Evolutionary conservation across 2,329 filamentous ascomycete species (phyloP), one percentile per base, ranked within the genome.

Genomic region (Arthroderma sp.): DNA sequence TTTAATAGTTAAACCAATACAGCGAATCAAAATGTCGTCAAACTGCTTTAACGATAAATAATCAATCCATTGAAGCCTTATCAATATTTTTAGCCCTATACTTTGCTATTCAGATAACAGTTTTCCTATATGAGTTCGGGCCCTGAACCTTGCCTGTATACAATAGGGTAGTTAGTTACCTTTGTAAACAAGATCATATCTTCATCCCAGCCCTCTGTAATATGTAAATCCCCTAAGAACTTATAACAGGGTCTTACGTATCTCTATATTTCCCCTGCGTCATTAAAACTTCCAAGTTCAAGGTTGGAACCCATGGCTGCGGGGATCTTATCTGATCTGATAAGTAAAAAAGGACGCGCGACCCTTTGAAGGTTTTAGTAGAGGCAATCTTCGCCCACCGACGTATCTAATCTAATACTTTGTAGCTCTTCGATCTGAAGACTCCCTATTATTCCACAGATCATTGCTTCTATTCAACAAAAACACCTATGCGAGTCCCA

Each of bases 251-350:
- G n/a, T n/a, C n/a, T n/a, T n/a, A n/a, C n/a, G n/a, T n/a, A n/a
- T n/a, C n/a, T n/a, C n/a, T n/a, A n/a, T n/a, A n/a, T n/a, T n/a
- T n/a, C 35, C 35, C 15, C 13, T 38, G 35, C 15, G 11, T 38
- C 35, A 38, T n/a, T n/a, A n/a, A n/a, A n/a, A n/a, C n/a, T n/a
- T n/a, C n/a, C n/a, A n/a, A n/a, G n/a, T n/a, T n/a, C n/a, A n/a
- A n/a, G n/a, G n/a, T n/a, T n/a, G n/a, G n/a, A 38, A 13, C 9
- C 35, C 35, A 11, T 13, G 15, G 35, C 13, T 38, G 35, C 23
- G 9, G 41, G 9, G 41, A 47, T 47, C 41, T 47, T 51, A 51
- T 51, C 25, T 51, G 25, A 51, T 51, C 47, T 33, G 47, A 51
- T 51, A 7, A 51, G 44, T 4, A 33, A 13, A 13, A 13, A 8